Evolutionary conservation across 345 rosid species (phyloP).

Genomic region (Raphanus sativus): DNA sequence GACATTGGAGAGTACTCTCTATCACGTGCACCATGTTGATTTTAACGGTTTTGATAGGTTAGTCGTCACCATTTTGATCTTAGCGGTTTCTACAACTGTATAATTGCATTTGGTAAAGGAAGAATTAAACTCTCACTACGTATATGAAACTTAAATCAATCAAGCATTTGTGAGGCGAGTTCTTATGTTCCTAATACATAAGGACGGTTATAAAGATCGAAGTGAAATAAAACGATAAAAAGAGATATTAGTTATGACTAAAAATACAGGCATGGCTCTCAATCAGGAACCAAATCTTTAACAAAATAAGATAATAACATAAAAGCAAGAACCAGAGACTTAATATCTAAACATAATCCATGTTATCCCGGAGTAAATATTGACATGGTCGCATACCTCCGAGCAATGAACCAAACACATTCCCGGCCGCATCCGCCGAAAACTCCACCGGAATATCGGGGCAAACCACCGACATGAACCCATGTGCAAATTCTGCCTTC

Average conservation of each 20-base stretch:
- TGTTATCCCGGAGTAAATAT: neutral
- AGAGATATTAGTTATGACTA: neutral
- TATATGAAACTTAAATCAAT: too few relatives aligned
- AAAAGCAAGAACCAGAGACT: neutral
- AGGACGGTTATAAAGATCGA: too few relatives aligned
- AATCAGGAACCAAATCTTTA: neutral
- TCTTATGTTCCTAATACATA: too few relatives aligned
- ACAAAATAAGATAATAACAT: neutral
- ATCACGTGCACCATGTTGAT: too few relatives aligned
- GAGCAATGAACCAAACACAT: slow-evolving; percentile 3
- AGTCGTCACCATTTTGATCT: too few relatives aligned
- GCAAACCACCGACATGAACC: neutral
- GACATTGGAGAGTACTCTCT: too few relatives aligned
- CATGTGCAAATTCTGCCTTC: neutral
- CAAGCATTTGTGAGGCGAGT: too few relatives aligned
- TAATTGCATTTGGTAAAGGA: too few relatives aligned
- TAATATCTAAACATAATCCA: neutral
- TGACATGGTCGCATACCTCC: slow-evolving; percentile 24
- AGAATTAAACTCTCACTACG: too few relatives aligned
- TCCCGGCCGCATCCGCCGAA: slow-evolving; percentile 9
- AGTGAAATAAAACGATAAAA: too few relatives aligned
- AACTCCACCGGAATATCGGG: slow-evolving; percentile 14
- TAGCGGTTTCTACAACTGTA: too few relatives aligned
- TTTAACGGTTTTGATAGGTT: too few relatives aligned
- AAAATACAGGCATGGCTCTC: neutral